phyloP scores from a whole-genome alignment of 805 yeast species.

The Yarrowia sp. region DNA sequence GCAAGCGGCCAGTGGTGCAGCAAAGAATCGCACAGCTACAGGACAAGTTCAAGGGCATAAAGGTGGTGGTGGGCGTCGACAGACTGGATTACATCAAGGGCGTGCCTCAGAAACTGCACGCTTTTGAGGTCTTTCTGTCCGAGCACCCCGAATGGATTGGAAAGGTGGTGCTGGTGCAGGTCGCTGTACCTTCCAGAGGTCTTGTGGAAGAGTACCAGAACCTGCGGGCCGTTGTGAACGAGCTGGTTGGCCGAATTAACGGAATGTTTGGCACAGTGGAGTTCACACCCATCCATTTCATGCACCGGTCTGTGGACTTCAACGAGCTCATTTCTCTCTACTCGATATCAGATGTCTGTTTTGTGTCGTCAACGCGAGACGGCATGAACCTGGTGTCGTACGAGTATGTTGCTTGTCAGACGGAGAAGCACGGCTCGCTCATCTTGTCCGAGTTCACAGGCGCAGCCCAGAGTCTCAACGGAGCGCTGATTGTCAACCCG shows the following conservation, averaged over 20 bases:
- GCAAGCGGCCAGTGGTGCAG: constrained; percentile 59
- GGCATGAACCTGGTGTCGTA: constrained; percentile 97
- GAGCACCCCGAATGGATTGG: constrained; percentile 99
- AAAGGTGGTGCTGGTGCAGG: constrained; percentile 90
- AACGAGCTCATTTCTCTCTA: constrained; percentile 88
- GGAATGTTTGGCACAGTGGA: constrained; percentile 96
- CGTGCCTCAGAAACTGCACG: constrained; percentile 95
- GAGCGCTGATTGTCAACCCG: constrained; percentile 90
- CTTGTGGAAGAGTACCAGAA: constrained; percentile 98
- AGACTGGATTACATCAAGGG: constrained; percentile 96
- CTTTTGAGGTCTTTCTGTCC: constrained; percentile 84
- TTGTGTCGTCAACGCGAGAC: constrained; percentile 92
- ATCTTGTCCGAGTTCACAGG: constrained; percentile 95
- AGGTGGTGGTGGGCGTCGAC: constrained; percentile 94
- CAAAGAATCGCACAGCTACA: constrained; percentile 61
- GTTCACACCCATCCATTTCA: constrained; percentile 94
- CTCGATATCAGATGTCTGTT: constrained; percentile 80
- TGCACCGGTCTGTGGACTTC: constrained; percentile 89
- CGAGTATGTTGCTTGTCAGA: constrained; percentile 95
- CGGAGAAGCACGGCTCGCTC: constrained; percentile 76
- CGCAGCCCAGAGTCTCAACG: constrained; percentile 97
- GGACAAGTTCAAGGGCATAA: constrained; percentile 66
- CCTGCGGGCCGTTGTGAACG: constrained; percentile 89
- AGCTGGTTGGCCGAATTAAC: constrained; percentile 92
- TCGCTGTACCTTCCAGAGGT: constrained; percentile 96